phyloP scores from a whole-genome alignment of 495 filamentous ascomycete species.

The Penicillium cataractarum region DNA sequence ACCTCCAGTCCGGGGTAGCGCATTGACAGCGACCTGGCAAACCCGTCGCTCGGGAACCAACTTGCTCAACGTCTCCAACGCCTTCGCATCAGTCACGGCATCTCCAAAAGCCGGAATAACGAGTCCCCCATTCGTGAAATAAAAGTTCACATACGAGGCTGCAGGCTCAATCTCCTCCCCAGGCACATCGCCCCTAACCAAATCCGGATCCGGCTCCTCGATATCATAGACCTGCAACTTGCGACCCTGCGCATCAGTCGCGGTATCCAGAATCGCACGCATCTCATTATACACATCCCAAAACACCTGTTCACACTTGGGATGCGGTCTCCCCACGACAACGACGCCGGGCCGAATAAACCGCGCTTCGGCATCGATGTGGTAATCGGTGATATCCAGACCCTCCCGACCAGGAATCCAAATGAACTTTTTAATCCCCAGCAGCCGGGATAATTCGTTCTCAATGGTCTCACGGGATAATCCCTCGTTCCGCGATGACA shows the following conservation, averaged over 20 bases:
- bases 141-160: conserved; percentile 43
- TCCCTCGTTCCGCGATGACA: conserved; percentile 33
- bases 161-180: conserved; percentile 31
- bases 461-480: conserved; percentile 27
- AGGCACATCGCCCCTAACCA: conserved; percentile 22
- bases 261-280: conserved; percentile 22
- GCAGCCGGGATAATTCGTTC: conserved; percentile 25
- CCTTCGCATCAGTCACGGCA: conserved; percentile 25
- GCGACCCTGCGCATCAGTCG: conserved; percentile 33
- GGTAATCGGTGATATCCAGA: conserved; percentile 40
- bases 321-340: conserved; percentile 33
- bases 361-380: conserved; percentile 38
- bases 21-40: conserved; percentile 31
- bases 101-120: conserved; percentile 42
- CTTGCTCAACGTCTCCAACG: conserved; percentile 28
- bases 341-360: conserved; percentile 40
- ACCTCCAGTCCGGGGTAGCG: conserved; percentile 35
- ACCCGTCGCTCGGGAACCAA: conserved; percentile 33
- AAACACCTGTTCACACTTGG: conserved; percentile 20
- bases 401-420: conserved; percentile 40
- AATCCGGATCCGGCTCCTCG: conserved; percentile 36
- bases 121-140: conserved; percentile 39
- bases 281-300: conserved; percentile 38
- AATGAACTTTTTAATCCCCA: conserved; percentile 35
- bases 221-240: conserved; percentile 32